Percentiles rank a stretch among this genome's conserved stretches.
phyloP scores from a whole-genome alignment of 306 rosid genomes.

The Vigna hirtella region DNA sequence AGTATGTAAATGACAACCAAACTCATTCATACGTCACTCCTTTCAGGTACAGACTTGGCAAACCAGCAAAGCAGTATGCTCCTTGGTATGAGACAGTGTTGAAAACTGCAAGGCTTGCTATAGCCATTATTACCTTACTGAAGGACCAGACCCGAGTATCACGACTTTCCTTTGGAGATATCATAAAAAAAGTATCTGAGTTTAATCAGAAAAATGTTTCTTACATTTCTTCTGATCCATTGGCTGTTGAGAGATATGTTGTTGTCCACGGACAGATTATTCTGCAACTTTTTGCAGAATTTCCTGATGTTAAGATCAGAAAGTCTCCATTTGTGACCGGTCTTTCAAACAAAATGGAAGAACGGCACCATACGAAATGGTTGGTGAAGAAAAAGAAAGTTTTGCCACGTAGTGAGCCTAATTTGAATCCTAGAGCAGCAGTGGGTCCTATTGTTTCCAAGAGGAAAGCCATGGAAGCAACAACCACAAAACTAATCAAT shows the following conservation, averaged over 20 bases:
- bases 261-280: conserved; percentile 96
- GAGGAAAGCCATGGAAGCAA: conserved; percentile 91
- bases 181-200: conserved; percentile 70
- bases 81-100: conserved; percentile 86
- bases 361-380: conserved; percentile 95
- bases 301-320: conserved; percentile 73
- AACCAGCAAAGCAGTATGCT: conserved; percentile 91
- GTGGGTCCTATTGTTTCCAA: conserved; percentile 71
- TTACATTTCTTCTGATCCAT: conserved; percentile 75
- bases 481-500: conserved; percentile 83
- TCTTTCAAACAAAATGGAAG: conserved; percentile 84
- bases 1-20: conserved; percentile 10
- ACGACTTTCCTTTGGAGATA: conserved; percentile 80
- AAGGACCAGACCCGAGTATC: conserved; percentile 90
- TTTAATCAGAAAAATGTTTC: conserved; percentile 54
- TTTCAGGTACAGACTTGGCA: conserved; percentile 91
- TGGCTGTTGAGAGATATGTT: conserved; percentile 74
- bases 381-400: conserved; percentile 68
- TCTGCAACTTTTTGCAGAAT: conserved; percentile 85
- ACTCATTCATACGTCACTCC: conserved; percentile 20
- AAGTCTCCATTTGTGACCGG: conserved; percentile 82
- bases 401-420: conserved; percentile 58
- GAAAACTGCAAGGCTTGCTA: conserved; percentile 82
- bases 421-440: conserved; percentile 88
- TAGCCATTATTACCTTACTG: conserved; percentile 75